Evolutionary conservation across 2,329 filamentous ascomycete genomes (phyloP).

Genomic region (Phyllosticta citribraziliensis): DNA sequence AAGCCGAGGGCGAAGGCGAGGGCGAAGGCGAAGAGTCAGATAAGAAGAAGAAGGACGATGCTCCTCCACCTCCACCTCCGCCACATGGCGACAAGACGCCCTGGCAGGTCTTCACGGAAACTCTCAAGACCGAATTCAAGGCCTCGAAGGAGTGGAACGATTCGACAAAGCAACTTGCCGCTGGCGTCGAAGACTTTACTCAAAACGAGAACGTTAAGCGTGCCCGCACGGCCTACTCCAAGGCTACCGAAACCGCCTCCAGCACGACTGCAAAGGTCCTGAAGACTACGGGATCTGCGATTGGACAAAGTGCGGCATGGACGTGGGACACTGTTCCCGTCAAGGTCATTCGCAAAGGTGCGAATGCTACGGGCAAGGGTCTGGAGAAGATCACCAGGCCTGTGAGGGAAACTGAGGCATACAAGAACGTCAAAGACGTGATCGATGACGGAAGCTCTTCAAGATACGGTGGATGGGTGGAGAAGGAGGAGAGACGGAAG

Average conservation of each 20-base stretch:
- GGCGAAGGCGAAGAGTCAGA: constrained; percentile 39
- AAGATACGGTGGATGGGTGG: constrained; percentile 89
- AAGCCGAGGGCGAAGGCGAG: constrained; percentile 34
- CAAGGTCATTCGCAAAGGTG: constrained; percentile 80
- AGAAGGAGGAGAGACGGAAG: constrained; percentile 85
- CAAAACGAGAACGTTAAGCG: constrained; percentile 86
- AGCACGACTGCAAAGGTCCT: constrained; percentile 69
- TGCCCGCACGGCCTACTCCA: constrained; percentile 77
- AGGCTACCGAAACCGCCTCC: constrained; percentile 73
- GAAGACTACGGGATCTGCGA: constrained; percentile 73
- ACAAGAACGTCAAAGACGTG: constrained; percentile 83
- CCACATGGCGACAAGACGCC: constrained; percentile 97
- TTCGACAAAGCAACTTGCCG: constrained; percentile 87
- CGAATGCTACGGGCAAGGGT: constrained; percentile 73
- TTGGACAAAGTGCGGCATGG: constrained; percentile 88
- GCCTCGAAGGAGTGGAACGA: constrained; percentile 99
- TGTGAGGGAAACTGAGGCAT: constrained; percentile 88
- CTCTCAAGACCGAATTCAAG: constrained; percentile 88
- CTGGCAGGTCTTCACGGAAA: constrained; percentile 98
- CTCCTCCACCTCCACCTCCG: constrained; percentile 64
- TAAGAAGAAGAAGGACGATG: constrained; percentile 46
- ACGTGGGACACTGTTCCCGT: constrained; percentile 95
- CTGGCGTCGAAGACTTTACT: constrained; percentile 79
- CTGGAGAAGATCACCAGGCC: constrained; percentile 93
- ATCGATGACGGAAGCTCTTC: constrained; percentile 97